Evolutionary conservation across 352 stramenopile species (phyloP), one percentile per base, ranked within the genome.

Genomic region (Phytopythium mirpurense): DNA sequence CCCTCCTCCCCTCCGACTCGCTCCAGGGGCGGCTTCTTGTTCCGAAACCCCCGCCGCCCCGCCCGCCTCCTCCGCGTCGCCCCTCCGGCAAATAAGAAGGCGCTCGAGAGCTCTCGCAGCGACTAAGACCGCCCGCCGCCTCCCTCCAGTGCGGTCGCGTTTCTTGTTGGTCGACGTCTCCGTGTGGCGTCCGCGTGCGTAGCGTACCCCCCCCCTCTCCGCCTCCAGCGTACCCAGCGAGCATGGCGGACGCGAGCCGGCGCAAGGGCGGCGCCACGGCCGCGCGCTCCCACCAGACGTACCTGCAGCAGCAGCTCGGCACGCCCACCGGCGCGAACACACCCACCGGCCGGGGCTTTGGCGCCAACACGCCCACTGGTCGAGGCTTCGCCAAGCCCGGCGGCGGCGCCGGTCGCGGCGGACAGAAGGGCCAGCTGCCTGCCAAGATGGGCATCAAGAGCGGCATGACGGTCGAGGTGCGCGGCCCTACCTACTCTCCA

Each of bases 391-490:
- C 57, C 21, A 74, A 46, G 37, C 43, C 56, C 9, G 16, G 11
- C 19, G 38, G 5, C 23, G 45, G 49, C 34, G 41, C 47, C 4
- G 26, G 35, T 4, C 51, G 63, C 21, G 44, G 40, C 34, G 59
- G 56, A 1, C 68, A 69, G 19, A 85, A 80, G 46, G 40, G 61
- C 45, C 61, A 44, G 45, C 67, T 44, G 58, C 78, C 77, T 0
- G 67, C 67, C 24, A 90, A 89, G 53, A 89, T 90, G 77, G 83
- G 83, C 32, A 93, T 93, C 58, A 93, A 93, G 66, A 93, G 83
- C 68, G 83, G 83, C 54, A 93, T 93, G 83, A 93, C 83, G 6
- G 83, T 93, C 46, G 83, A 93, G 65, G 68, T 77, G 51, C 31
- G 34, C 29, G 29, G 5, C 5, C 29, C 9, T 9, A 9, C 9